Base-by-base conservation (phyloP, 441 rosid genomes). In the Flueggea neowawraea region DNA sequence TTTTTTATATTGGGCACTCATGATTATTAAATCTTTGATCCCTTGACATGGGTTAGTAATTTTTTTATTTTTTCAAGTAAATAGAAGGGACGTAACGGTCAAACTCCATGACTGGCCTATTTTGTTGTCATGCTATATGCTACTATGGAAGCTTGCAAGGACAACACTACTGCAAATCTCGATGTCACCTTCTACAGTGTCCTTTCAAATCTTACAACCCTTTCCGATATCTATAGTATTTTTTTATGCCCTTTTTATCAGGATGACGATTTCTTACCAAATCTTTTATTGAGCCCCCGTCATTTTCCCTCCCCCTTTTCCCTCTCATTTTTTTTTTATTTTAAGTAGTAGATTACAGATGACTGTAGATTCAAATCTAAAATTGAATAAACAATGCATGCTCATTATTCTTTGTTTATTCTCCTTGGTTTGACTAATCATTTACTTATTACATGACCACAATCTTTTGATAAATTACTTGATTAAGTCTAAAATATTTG, bases 221-320 rank as follows among this genome's bases (percentile, higher is more conserved):
- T 61, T 56, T 60, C 53, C 45, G 55, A 5, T 14, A 10, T 44
- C 39, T 5, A 36, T 36, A 36, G 52, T 56, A 47, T 12, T 47
- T 76, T 64, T 70, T 70, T 74, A 64, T 69, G 52, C 11, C 65
- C 45, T 36, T 60, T 6, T 12, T 11, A 12, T 52, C 61, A 10
- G 32, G 45, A 52, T 49, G 50, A 12, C 65, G 32, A 31, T 32
- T 52, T 41, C 63, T 61, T 66, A 6, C 60, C 73, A 47, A 61
- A 68, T 36, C 70, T 65, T 67, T 75, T 71, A 61, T 68, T 66
- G 79, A 75, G 71, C 82, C 81, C 73, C 28, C 71, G 56, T 72
- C 64, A 50, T 65, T 78, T 62, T 47, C n/a, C 5, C 73, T 75
- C 51, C 53, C 53, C 62, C 74, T 72, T 69, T 73, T 75, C 69